A percentile compares a stretch with the other conserved stretches of the same genome.
Conservation (phyloP, 345 rosid genomes). For the Luvunga scandens region DNA sequence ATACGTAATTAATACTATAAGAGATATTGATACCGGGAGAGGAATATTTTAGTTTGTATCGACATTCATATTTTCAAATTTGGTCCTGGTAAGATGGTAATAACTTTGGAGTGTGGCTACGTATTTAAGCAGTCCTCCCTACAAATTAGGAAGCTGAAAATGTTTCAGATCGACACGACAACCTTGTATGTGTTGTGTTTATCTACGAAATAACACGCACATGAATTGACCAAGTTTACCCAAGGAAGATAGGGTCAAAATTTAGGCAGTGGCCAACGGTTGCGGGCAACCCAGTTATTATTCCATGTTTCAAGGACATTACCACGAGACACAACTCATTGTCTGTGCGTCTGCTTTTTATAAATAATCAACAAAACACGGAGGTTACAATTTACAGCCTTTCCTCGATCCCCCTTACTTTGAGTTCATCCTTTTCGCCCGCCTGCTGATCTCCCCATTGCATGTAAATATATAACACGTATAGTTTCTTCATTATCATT, state of each 20-base stretch:
- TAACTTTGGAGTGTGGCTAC: not conserved
- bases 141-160: not conserved
- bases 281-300: not conserved
- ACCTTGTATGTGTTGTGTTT: too few species aligned
- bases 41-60: too few species aligned
- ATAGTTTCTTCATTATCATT: too few species aligned
- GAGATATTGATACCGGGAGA: too few species aligned
- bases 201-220: not conserved
- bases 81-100: too few species aligned
- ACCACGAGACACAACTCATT: not conserved
- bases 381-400: not conserved
- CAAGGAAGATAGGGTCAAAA: not conserved
- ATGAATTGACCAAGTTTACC: not conserved
- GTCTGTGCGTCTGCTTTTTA: not conserved
- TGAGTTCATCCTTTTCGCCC: not conserved
- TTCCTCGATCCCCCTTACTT: not conserved
- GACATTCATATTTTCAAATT: too few species aligned
- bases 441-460: not conserved
- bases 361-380: not conserved
- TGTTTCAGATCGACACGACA: not conserved
- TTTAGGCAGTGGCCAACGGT: not conserved
- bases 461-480: not conserved
- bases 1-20: too few species aligned
- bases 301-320: not conserved
- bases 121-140: not conserved